phyloP scores from a whole-genome alignment of 2,329 filamentous ascomycete species.

The Epichloe brachyelytri region DNA sequence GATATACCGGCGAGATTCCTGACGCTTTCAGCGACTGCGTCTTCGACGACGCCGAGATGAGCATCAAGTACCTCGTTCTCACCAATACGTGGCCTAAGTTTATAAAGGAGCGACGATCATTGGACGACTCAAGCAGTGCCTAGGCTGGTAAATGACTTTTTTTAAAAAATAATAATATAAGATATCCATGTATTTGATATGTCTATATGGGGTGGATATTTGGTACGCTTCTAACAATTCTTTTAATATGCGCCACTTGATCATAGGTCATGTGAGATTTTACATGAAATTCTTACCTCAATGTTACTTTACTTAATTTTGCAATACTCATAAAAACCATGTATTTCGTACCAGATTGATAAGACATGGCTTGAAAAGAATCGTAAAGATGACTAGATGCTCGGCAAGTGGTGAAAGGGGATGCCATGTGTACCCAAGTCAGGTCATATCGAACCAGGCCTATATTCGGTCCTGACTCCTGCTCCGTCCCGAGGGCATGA shows the following conservation, averaged over 20 bases:
- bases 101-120: constrained; percentile 29
- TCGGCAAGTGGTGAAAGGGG: too few species aligned
- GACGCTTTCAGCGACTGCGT: constrained; percentile 36
- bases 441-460: too few species aligned
- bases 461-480: too few species aligned
- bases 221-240: not conserved
- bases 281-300: not conserved
- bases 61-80: constrained; percentile 54
- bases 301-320: not conserved
- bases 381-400: too few species aligned
- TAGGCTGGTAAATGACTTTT: constrained; percentile 3
- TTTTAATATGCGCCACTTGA: not conserved
- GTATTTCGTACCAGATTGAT: not conserved
- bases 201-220: not conserved
- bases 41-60: constrained; percentile 47
- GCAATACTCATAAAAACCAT: not conserved
- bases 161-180: not conserved
- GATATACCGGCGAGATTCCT: constrained; percentile 34
- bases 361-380: too few species aligned
- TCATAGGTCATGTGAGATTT: not conserved
- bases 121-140: constrained; percentile 11
- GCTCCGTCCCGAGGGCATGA: too few species aligned
- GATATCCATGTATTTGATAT: not conserved
- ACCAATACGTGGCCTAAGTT: constrained; percentile 59
- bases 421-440: too few species aligned